Base-by-base conservation (phyloP, 176 grass and related monocot species). In the Musa schizocarpa region DNA sequence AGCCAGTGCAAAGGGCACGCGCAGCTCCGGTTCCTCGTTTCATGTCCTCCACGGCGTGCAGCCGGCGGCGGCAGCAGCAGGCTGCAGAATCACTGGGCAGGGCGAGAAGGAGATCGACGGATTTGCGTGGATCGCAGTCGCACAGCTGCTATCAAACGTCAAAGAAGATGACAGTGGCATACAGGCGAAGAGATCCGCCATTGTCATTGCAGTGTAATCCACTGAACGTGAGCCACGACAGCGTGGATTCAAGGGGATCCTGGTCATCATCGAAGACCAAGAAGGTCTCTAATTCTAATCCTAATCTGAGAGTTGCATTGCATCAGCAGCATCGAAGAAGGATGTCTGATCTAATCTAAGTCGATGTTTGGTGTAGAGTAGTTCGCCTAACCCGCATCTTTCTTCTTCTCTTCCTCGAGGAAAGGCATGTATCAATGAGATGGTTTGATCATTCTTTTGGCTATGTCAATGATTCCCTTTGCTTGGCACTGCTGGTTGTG, bases 41-140 rank as follows among this genome's bases (percentile, higher is more conserved):
- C 83, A 98, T 98, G 95, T 82, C 86, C 25, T 67, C 90, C 11
- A 98, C 88, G 1, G 82, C 56, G 9, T 93, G 88, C 79, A 98
- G 95, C 63, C 83, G 85, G 20, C 86, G 84, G 65, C 83, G 90
- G 75, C 88, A 89, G 75, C 88, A 89, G 2, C 89, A 80, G 85
- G 25, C 75, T 55, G 63, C 84, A 57, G 88, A 86, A 61, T 80
- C 75, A 10, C 78, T 82, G 34, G 19, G 20, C 52, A 55, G 53
- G 9, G 55, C 48, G 52, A 74, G 72, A 29, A 81, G 59, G 74
- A 82, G 72, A 54, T 68, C 82, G 66, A 50, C 73, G 48, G 81
- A 98, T 76, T 72, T 86, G 68, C 80, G 69, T 59, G 90, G 68
- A 29, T 90, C 77, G 57, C 85, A 88, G 68, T 89, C 80, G 25